These are phyloP conservation scores for Trichoderma koningiopsis DNA, from an alignment of 2,329 filamentous ascomycete species.

Conservation along the genomic window DNA sequence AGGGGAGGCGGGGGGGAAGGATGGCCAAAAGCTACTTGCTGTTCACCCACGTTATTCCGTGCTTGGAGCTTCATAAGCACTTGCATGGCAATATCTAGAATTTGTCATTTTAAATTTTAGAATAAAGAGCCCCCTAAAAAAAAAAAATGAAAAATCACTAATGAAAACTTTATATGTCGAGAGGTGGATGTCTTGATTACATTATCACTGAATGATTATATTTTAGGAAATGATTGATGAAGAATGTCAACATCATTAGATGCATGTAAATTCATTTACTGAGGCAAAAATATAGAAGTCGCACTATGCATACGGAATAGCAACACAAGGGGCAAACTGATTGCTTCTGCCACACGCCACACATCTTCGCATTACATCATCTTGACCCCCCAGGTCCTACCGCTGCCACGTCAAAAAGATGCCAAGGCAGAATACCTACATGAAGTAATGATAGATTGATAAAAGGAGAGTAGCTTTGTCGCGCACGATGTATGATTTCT, in stretches of 20 bases:
- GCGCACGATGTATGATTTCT: neutral
- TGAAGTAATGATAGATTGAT: neutral
- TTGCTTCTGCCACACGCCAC: neutral
- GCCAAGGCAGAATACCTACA: neutral
- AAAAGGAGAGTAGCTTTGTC: neutral
- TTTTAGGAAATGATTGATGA: neutral
- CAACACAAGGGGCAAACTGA: neutral
- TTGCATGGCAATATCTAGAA: neutral
- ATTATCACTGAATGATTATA: neutral
- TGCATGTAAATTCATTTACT: neutral
- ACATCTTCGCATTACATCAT: constrained; percentile 10
- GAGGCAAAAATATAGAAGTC: too few relatives aligned
- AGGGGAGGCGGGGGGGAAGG: too few relatives aligned
- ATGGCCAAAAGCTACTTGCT: neutral
- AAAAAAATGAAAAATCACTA: neutral
- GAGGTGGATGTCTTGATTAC: neutral
- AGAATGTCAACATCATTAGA: neutral
- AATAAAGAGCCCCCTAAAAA: neutral
- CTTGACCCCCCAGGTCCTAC: neutral
- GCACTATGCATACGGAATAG: neutral
- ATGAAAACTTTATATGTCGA: neutral
- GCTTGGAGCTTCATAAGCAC: neutral
- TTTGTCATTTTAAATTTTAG: neutral
- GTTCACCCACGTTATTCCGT: neutral
- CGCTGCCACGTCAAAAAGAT: neutral